Conservation (phyloP, 2,329 filamentous ascomycete genomes). For the Beauveria sp. region DNA sequence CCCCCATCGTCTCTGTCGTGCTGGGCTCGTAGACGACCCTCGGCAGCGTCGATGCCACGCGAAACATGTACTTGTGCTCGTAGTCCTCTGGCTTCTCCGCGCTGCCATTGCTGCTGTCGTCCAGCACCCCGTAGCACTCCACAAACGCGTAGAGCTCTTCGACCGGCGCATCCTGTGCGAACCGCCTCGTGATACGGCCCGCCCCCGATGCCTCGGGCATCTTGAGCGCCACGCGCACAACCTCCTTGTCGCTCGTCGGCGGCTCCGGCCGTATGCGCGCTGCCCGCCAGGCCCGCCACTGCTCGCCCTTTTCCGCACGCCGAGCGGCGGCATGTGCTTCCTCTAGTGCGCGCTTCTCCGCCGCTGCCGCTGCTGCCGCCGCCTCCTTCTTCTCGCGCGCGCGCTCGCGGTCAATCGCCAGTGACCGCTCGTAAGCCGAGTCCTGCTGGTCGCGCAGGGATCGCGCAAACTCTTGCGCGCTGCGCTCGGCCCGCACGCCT, state of each 20-base stretch:
- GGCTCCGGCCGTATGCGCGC: constrained; percentile 63
- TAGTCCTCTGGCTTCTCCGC: constrained; percentile 56
- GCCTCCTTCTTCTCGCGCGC: constrained; percentile 70
- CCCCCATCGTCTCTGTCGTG: constrained; percentile 55
- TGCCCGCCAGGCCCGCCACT: constrained; percentile 79
- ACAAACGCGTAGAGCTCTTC: constrained; percentile 96
- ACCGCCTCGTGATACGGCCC: constrained; percentile 70
- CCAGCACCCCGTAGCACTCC: constrained; percentile 71
- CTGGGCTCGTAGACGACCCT: constrained; percentile 70
- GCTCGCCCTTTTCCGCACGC: constrained; percentile 38
- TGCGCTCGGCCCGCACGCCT: constrained; percentile 65
- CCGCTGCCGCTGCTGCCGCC: constrained; percentile 61
- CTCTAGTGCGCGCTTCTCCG: constrained; percentile 52
- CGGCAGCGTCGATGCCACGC: constrained; percentile 78
- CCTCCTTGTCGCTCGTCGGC: constrained; percentile 49
- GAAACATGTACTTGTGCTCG: constrained; percentile 76
- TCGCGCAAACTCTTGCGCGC: constrained; percentile 73
- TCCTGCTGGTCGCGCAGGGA: constrained; percentile 83
- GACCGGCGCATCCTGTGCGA: constrained; percentile 59
- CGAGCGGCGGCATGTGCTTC: constrained; percentile 53
- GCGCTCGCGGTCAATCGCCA: constrained; percentile 82
- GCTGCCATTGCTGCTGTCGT: constrained; percentile 23
- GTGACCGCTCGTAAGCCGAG: constrained; percentile 82
- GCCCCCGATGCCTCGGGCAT: constrained; percentile 53
- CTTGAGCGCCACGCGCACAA: constrained; percentile 63